These are phyloP conservation scores for Trichoderma koningii DNA, from an alignment of 2,329 filamentous ascomycete genomes.

Conservation along the genomic window DNA sequence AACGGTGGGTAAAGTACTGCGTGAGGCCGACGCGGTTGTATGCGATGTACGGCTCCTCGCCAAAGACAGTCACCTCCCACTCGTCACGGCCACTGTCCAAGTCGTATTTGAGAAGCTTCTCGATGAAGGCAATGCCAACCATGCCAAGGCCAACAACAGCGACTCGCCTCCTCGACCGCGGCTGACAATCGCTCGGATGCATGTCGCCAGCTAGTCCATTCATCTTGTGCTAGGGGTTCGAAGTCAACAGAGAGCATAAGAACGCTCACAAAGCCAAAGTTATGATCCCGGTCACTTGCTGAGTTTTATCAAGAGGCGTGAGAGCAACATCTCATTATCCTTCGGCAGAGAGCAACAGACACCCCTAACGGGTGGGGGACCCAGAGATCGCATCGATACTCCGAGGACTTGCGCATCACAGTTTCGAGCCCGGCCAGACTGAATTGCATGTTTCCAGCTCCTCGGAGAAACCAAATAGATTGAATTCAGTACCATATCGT, in stretches of 20 bases:
- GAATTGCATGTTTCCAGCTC: neutral
- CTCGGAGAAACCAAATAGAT: neutral
- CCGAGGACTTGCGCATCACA: slow-evolving; percentile 5
- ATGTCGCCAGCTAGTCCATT: neutral
- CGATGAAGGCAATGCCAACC: slow-evolving; percentile 87
- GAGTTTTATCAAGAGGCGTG: neutral
- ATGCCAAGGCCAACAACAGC: slow-evolving; percentile 89
- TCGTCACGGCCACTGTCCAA: slow-evolving; percentile 63
- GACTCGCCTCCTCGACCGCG: slow-evolving; percentile 41
- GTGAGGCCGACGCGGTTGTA: slow-evolving; percentile 91
- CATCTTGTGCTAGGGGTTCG: neutral
- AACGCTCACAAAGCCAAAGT: neutral
- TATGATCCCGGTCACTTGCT: neutral
- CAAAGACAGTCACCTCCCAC: slow-evolving; percentile 82
- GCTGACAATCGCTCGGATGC: neutral
- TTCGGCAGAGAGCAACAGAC: neutral
- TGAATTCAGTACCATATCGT: neutral
- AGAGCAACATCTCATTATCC: neutral
- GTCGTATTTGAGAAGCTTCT: slow-evolving; percentile 86
- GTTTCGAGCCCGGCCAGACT: too few species aligned
- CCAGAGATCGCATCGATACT: neutral
- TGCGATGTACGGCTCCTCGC: slow-evolving; percentile 83
- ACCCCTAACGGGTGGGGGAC: neutral
- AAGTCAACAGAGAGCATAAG: neutral
- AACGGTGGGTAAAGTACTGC: slow-evolving; percentile 83